Conservation (phyloP, 2,329 filamentous ascomycete genomes). For the Hypoxylon sp. region DNA sequence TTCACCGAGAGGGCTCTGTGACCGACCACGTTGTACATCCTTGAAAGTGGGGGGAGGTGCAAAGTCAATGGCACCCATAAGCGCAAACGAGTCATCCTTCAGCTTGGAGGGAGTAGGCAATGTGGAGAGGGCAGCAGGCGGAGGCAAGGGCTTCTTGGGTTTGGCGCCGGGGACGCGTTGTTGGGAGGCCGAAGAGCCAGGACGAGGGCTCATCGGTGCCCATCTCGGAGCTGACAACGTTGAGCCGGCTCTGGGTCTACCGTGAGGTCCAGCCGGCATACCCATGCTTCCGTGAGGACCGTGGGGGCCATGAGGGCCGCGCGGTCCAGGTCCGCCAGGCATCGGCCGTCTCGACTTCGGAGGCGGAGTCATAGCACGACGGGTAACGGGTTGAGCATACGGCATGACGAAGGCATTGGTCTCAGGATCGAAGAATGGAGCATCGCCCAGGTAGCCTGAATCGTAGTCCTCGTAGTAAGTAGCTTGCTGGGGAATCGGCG, state of each 20-base stretch:
- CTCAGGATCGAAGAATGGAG: slow-evolving; percentile 74
- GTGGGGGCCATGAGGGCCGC: slow-evolving; percentile 47
- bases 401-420: slow-evolving; percentile 80
- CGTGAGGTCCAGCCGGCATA: slow-evolving; percentile 60
- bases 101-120: slow-evolving; percentile 89
- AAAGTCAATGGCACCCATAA: slow-evolving; percentile 80
- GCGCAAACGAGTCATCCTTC: slow-evolving; percentile 80
- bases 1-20: slow-evolving; percentile 73
- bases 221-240: slow-evolving; percentile 56
- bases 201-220: slow-evolving; percentile 50
- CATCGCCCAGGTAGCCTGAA: slow-evolving; percentile 75
- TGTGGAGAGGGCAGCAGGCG: slow-evolving; percentile 77
- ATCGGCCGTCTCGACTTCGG: slow-evolving; percentile 61
- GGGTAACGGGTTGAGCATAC: slow-evolving; percentile 85
- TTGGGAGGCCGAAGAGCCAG: slow-evolving; percentile 57
- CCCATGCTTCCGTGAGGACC: slow-evolving; percentile 53
- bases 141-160: slow-evolving; percentile 67
- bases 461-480: slow-evolving; percentile 83
- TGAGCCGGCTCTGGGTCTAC: slow-evolving; percentile 64
- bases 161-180: slow-evolving; percentile 56
- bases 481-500: slow-evolving; percentile 43
- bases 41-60: slow-evolving; percentile 78
- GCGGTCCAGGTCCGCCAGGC: slow-evolving; percentile 49
- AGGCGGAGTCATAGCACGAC: slow-evolving; percentile 95
- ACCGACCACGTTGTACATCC: slow-evolving; percentile 76